A percentile compares a stretch with the other conserved stretches of the same genome.
Conservation (phyloP, 805 yeast species). For the Ogataea trehaloabstinens region DNA sequence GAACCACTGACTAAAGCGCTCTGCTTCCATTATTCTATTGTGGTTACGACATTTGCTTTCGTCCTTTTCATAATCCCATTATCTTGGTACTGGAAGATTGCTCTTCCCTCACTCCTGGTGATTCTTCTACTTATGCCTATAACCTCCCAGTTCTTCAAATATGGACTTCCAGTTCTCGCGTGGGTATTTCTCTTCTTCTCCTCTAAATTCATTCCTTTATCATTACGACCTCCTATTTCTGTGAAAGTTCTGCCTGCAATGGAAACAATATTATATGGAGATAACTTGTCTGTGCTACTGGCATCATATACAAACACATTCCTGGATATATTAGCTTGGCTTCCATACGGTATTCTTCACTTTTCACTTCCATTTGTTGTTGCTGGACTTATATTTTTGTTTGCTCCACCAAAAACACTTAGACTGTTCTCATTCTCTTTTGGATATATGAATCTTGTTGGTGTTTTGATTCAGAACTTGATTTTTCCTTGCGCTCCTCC, state of each 20-base stretch:
- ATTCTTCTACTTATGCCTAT: conserved; percentile 59
- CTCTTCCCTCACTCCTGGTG: conserved; percentile 10
- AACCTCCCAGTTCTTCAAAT: conserved; percentile 80
- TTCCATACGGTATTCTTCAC: conserved; percentile 91
- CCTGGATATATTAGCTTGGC: conserved; percentile 85
- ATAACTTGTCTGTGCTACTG: conserved; percentile 79
- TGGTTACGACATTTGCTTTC: conserved; percentile 20
- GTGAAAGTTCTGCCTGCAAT: conserved; percentile 90
- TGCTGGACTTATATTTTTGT: conserved; percentile 72
- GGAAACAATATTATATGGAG: conserved; percentile 92
- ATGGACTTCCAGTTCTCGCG: conserved; percentile 78
- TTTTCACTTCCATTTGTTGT: conserved; percentile 88
- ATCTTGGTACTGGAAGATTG: conserved; percentile 14
- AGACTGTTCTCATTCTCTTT: conserved; percentile 88
- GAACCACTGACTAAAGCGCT: conserved; percentile 5
- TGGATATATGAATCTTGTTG: conserved; percentile 89
- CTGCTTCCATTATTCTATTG: conserved; percentile 18
- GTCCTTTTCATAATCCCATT: conserved; percentile 25
- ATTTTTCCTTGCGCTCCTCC: conserved; percentile 95
- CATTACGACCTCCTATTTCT: conserved; percentile 78
- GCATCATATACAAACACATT: conserved; percentile 68
- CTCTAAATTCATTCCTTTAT: conserved; percentile 68
- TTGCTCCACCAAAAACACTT: conserved; percentile 87
- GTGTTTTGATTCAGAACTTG: conserved; percentile 73
- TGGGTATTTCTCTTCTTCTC: conserved; percentile 87